These are phyloP conservation scores for Pilatotrama ljubarskyi DNA, from an alignment of 768 basidiomycete species.

Conservation along the genomic window DNA sequence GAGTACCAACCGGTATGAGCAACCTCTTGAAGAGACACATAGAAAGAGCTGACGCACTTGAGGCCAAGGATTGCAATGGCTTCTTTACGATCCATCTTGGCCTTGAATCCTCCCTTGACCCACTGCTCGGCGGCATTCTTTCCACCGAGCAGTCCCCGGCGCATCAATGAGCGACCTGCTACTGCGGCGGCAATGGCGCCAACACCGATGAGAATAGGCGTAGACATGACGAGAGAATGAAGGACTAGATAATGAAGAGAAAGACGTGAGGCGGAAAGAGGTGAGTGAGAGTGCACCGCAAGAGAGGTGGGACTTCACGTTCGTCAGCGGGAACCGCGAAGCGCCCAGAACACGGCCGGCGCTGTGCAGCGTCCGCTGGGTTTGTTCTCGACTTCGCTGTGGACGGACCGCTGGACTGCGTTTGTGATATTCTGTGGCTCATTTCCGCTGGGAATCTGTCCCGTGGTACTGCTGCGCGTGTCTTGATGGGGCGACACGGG, in stretches of 20 bases:
- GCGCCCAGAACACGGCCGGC: not conserved
- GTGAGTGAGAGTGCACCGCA: conserved; percentile 12
- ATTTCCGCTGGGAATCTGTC: not conserved
- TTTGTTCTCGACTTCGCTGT: not conserved
- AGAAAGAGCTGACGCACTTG: conserved; percentile 59
- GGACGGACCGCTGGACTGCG: not conserved
- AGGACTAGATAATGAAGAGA: not conserved
- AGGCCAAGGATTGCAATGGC: conserved; percentile 90
- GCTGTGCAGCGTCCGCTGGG: not conserved
- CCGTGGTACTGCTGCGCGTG: not conserved
- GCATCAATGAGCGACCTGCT: conserved; percentile 69
- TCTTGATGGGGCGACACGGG: no score
- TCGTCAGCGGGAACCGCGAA: not conserved
- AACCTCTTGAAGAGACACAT: not conserved
- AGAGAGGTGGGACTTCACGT: conserved; percentile 25
- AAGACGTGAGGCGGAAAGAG: not conserved
- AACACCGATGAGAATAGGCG: conserved; percentile 73
- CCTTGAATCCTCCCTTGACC: conserved; percentile 90
- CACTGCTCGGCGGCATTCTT: conserved; percentile 76
- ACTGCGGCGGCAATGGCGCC: conserved; percentile 77
- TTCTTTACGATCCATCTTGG: conserved; percentile 95
- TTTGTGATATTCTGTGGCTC: not conserved
- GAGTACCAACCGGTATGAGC: not conserved
- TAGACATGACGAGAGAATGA: conserved; percentile 58
- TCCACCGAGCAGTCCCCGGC: conserved; percentile 59